A percentile compares a stretch with the other conserved stretches of the same genome.
Evolutionary conservation across 2,329 filamentous ascomycete species (phyloP).

Genomic region (Curvularia hawaiiensis): DNA sequence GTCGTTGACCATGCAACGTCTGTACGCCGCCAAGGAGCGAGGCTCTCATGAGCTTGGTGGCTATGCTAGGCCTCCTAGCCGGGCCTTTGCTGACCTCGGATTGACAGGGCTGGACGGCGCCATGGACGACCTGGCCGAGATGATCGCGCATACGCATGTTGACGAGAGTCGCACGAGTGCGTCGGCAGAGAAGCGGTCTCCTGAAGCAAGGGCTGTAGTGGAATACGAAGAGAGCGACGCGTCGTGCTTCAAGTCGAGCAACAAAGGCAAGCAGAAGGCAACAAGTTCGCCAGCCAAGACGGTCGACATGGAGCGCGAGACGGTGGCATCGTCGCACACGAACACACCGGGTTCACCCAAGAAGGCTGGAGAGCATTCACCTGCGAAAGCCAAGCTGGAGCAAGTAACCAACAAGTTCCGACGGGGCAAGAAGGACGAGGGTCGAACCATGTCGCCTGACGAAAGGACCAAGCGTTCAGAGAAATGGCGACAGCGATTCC

Average conservation of each 20-base stretch:
- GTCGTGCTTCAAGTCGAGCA: conserved; percentile 40
- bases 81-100: conserved; percentile 32
- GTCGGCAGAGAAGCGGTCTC: conserved; percentile 11
- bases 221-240: conserved; percentile 31
- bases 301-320: conserved; percentile 19
- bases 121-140: conserved; percentile 46
- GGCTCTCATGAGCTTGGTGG: conserved; percentile 13
- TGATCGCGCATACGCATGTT: conserved; percentile 29
- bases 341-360: conserved; percentile 39
- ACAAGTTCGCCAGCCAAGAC: conserved; percentile 32
- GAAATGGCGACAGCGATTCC: conserved; percentile 46
- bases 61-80: conserved; percentile 15
- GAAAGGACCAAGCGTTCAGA: conserved; percentile 44
- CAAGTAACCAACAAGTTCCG: conserved; percentile 53
- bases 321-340: conserved; percentile 30
- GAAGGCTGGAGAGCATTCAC: conserved; percentile 48
- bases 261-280: conserved; percentile 42
- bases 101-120: conserved; percentile 46
- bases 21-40: conserved; percentile 33
- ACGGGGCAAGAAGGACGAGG: conserved; percentile 47
- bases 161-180: conserved; percentile 18
- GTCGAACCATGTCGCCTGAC: conserved; percentile 43
- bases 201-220: conserved; percentile 2
- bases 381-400: conserved; percentile 54
- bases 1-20: conserved; percentile 33